These are phyloP conservation scores for Hypsizygus marmoreus DNA, from an alignment of 768 basidiomycete genomes.

Conservation along the genomic window DNA sequence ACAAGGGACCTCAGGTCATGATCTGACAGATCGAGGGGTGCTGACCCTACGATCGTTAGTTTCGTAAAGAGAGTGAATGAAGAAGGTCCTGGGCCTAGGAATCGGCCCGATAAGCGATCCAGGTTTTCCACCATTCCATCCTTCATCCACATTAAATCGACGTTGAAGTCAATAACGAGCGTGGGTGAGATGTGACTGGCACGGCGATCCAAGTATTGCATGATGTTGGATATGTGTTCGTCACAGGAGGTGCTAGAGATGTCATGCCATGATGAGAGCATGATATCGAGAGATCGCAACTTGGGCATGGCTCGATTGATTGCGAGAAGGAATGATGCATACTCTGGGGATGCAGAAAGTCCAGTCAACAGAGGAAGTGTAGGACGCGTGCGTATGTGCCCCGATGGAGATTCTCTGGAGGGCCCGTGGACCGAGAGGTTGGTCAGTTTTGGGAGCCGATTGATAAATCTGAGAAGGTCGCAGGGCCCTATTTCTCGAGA, in stretches of 20 bases:
- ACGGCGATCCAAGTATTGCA: neutral
- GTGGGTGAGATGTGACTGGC: neutral
- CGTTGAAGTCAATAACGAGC: neutral
- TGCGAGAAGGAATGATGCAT: neutral
- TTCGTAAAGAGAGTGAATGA: neutral
- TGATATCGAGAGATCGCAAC: neutral
- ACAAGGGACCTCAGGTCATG: neutral
- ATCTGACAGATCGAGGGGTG: neutral
- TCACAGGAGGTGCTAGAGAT: neutral
- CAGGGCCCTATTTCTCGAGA: neutral
- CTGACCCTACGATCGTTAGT: neutral
- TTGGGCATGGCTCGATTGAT: neutral
- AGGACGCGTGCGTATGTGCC: too few species aligned
- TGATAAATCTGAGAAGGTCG: neutral
- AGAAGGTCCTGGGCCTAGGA: too few species aligned
- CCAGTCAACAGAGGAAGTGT: neutral
- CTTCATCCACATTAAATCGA: too few species aligned
- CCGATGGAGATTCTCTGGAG: neutral
- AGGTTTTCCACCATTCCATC: too few species aligned
- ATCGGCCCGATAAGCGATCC: too few species aligned
- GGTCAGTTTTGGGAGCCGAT: neutral
- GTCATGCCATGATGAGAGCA: neutral
- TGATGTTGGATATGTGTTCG: neutral
- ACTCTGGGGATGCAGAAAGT: neutral
- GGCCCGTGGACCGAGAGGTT: neutral